Evolutionary conservation across 805 yeast species (phyloP), one percentile per base, ranked within the genome.

Genomic region (Yarrowia hollandica): DNA sequence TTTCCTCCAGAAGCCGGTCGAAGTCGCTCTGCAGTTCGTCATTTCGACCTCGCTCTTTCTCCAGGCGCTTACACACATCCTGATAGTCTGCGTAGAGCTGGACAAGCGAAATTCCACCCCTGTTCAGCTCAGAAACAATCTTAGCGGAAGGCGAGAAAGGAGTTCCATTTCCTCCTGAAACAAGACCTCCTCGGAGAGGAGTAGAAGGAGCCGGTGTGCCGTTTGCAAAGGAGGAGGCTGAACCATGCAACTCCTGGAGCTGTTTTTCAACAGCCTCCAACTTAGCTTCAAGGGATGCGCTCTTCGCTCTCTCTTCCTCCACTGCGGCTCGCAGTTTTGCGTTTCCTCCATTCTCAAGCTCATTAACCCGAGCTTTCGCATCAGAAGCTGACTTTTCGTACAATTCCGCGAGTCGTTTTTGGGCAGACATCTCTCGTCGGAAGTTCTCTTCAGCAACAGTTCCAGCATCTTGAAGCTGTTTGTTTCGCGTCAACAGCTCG

Each of bases 31-130:
- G 87, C 61, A 92, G 76, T 59, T 80, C 79, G 60, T 82, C 83
- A 64, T 88, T 89, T 56, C 86, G 85, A 15, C 84, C 78, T 65
- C 83, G 81, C 70, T 90, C 96, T 57, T 82, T 79, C 2, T 82
- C 77, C 50, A 88, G 74, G 64, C 86, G 87, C 64, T 80, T 86
- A 69, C 82, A 84, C 60, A 88, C 71, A 59, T 80, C 75, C 62
- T 81, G 79, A 65, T 80, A 82, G 65, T 87, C 92, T 1, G 86
- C 70, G 64, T 84, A 82, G 26, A 86, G 73, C 41, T 86, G 81
- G 3, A 88, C 83, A 35, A 88, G 73, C 0, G 76, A 70, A 25
- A 91, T 82, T 7, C 86, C 78, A 8, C 85, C 84, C 46, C 69
- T 63, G 25, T 69, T 71, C 35, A 74, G 69, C 38, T 75, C 74